Evolutionary conservation across 1,284 basidiomycete species (phyloP).

Genomic region (Trichosporon sp.): DNA sequence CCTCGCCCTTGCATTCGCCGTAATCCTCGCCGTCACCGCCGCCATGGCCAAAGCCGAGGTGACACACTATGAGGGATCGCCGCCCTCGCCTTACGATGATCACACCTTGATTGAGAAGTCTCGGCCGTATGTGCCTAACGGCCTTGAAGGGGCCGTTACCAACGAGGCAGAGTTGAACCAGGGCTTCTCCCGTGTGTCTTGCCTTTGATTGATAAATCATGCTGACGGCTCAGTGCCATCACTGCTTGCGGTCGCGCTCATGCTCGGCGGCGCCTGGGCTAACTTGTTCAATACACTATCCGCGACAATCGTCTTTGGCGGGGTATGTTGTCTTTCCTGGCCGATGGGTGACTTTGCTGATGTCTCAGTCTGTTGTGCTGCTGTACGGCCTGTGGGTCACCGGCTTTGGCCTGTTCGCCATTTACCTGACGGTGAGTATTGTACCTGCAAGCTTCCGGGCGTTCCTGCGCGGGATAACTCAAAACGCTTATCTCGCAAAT

Average conservation of each 20-base stretch:
- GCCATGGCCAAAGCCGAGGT: background rate
- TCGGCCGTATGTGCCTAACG: background rate
- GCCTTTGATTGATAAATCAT: background rate
- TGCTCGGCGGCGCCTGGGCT: slow-evolving; percentile 8
- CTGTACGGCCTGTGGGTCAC: slow-evolving; percentile 6
- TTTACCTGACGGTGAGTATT: slow-evolving; percentile 1
- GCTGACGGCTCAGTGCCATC: slow-evolving; percentile 1
- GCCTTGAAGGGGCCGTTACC: slow-evolving; percentile 4
- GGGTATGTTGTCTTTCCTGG: background rate
- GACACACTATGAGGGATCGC: background rate
- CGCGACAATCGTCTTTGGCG: slow-evolving; percentile 1
- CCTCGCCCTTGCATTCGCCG: no score
- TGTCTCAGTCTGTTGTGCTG: background rate
- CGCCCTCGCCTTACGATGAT: background rate
- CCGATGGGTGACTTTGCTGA: background rate
- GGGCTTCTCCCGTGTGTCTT: slow-evolving; percentile 5
- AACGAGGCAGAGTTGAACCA: slow-evolving; percentile 5
- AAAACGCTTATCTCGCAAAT: no score
- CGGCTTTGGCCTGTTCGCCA: background rate
- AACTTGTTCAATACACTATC: slow-evolving; percentile 1
- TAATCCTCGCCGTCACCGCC: background rate
- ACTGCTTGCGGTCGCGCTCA: slow-evolving; percentile 4
- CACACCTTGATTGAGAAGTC: background rate
- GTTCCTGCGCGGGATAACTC: no score
- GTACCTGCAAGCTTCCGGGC: background rate